Base-by-base conservation (phyloP, 139 green algal species). In the Trebouxia sp. region DNA sequence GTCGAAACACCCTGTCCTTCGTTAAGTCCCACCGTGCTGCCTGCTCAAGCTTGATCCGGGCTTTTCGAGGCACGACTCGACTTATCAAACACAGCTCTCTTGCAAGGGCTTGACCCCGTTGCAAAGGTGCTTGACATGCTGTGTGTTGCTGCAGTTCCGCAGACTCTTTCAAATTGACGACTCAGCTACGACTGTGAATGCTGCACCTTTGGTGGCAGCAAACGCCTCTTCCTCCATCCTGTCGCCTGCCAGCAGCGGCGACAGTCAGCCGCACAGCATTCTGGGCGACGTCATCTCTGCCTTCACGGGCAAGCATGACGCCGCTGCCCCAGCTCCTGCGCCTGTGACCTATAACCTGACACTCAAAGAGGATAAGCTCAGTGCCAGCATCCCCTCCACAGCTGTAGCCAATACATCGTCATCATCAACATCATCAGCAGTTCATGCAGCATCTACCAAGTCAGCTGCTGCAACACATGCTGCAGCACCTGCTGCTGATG, bases 131-230 rank as follows among this genome's bases (percentile, higher is more conserved):
- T n/a, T n/a, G n/a, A n/a, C n/a, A n/a, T n/a, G n/a, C n/a, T n/a
- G n/a, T n/a, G n/a, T n/a, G n/a, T 30, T 22, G 14, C 15, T 72
- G 62, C 62, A 72, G 62, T 32, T 45, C 35, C 62, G 62, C 62
- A 72, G 43, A 35, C 62, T 72, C 43, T 35, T 72, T 1, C 62
- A 72, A 8, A 72, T 72, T 45, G 35, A 72, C 43, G 62, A 72
- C 62, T 72, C 62, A n/a, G 35, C 32, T n/a, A 72, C 62, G 32
- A 72, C 62, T 26, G 62, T 72, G 32, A 43, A 39, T 26, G 62
- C 62, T 30, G 62, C 62, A 30, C 62, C 62, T 14, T 35, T 72
- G 5, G 37, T 35, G 43, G 62, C 62, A 45, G 62, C 62, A 12
- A 72, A 72, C 11, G 32, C 62, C 24, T 42, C 32, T 72, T 30